Conservation (phyloP, 2,329 filamentous ascomycete species). For the Phoma sp. region DNA sequence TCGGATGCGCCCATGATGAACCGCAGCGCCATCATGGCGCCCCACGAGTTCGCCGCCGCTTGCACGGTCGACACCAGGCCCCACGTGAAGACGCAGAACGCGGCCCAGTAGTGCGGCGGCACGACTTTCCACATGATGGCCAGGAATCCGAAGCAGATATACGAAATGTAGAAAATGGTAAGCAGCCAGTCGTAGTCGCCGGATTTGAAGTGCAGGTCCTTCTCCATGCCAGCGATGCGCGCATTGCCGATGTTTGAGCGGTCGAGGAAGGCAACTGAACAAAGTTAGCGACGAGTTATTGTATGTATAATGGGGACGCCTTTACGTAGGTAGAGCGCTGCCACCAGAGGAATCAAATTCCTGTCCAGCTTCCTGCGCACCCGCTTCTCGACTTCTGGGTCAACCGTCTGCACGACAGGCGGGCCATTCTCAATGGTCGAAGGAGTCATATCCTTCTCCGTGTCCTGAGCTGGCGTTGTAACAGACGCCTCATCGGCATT, state of each 20-base stretch:
- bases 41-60: conserved; percentile 38
- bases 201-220: conserved; percentile 37
- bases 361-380: conserved; percentile 39
- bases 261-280: conserved; percentile 34
- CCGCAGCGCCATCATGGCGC: conserved; percentile 42
- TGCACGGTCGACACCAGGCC: conserved; percentile 43
- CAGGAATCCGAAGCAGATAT: conserved; percentile 47
- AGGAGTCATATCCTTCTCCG: conserved; percentile 3
- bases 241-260: conserved; percentile 50
- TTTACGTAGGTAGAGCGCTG: conserved; percentile 40
- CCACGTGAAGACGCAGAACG: conserved; percentile 45
- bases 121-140: conserved; percentile 47
- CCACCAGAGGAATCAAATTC: conserved; percentile 42
- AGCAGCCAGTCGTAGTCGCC: conserved; percentile 44
- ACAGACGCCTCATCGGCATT: not conserved
- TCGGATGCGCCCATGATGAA: conserved; percentile 51
- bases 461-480: not conserved
- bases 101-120: conserved; percentile 46
- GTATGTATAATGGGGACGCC: not conserved
- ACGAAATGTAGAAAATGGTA: conserved; percentile 49
- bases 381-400: conserved; percentile 32
- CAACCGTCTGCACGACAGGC: conserved; percentile 4
- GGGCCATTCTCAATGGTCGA: conserved; percentile 12
- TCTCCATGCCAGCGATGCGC: conserved; percentile 49
- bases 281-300: not conserved